Base-by-base conservation (phyloP, 352 stramenopile genomes). In the Globisporangium spinosum region DNA sequence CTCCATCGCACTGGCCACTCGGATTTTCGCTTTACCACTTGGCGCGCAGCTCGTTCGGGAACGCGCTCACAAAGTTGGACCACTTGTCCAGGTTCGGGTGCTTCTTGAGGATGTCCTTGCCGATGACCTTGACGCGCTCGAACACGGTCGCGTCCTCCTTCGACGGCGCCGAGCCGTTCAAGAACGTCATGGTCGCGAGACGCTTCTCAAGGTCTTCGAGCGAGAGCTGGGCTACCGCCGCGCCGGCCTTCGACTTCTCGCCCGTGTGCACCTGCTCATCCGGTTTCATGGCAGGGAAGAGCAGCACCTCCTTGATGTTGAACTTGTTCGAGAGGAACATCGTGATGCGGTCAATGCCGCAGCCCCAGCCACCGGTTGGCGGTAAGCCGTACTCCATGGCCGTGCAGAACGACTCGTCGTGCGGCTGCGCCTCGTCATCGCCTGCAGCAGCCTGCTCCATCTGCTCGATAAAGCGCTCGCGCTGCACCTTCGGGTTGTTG, bases 251-350 rank as follows among this genome's bases (percentile, higher is more conserved):
- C 23, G 49, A 57, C 22, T 47, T 68, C 40, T 59, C 53, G 12
- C 43, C 40, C 55, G 66, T 69, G 58, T 69, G 65, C 58, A 74
- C 69, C 72, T 93, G 83, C 71, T 94, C 85, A 35, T 98, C 86
- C 17, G 98, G 98, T 82, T 99, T 99, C 98, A 99, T 99, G 56
- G 97, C 97, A 49, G 98, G 98, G 83, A 99, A 99, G 13, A 99
- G 82, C 68, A 99, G 79, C 49, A 99, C 98, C 80, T 99, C 98
- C 88, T 99, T 99, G 80, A 94, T 92, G 75, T 93, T 92, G 64
- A 91, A 91, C 63, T 83, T 90, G 78, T 99, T 98, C 58, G 94
- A 98, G 66, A 98, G 78, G 70, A 99, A 90, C 97, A 99, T 99
- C 58, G 95, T 96, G 47, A 99, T 78, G 67, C 98, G 94, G 80